Evolutionary conservation across 768 basidiomycete genomes (phyloP).

Genomic region (Tricholoma sp.): DNA sequence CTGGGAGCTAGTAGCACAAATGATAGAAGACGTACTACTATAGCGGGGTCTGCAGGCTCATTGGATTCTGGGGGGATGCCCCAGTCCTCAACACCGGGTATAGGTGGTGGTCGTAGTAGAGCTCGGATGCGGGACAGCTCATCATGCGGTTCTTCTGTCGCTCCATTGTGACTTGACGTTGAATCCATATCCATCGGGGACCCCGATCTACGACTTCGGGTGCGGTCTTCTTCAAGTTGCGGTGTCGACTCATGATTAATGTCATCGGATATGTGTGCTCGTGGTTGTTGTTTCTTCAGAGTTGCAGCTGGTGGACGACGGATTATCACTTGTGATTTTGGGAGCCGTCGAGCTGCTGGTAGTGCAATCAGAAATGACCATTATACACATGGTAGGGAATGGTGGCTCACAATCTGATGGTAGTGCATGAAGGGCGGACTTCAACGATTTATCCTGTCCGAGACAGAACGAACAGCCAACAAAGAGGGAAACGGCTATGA

Average conservation of each 20-base stretch:
- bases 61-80: conserved; percentile 63
- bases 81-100: conserved; percentile 65
- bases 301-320: conserved; percentile 42
- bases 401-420: conserved; percentile 39
- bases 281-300: conserved; percentile 37
- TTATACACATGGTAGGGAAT: background rate
- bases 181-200: conserved; percentile 18
- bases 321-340: conserved; percentile 58
- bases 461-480: conserved; percentile 53
- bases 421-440: conserved; percentile 25
- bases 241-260: conserved; percentile 17
- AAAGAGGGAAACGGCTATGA: conserved; percentile 58
- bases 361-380: background rate
- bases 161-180: conserved; percentile 14
- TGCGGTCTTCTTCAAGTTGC: background rate
- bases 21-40: conserved; percentile 43
- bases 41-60: conserved; percentile 53
- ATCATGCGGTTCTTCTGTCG: conserved; percentile 27
- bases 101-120: conserved; percentile 57
- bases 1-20: background rate
- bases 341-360: conserved; percentile 32
- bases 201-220: conserved; percentile 1
- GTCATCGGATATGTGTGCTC: conserved; percentile 45
- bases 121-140: conserved; percentile 51
- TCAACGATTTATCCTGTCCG: conserved; percentile 60